A percentile compares a stretch with the other conserved stretches of the same genome.
These are phyloP conservation scores for Fusarium staphyleae DNA, from an alignment of 2,329 filamentous ascomycete species.

Conservation along the genomic window DNA sequence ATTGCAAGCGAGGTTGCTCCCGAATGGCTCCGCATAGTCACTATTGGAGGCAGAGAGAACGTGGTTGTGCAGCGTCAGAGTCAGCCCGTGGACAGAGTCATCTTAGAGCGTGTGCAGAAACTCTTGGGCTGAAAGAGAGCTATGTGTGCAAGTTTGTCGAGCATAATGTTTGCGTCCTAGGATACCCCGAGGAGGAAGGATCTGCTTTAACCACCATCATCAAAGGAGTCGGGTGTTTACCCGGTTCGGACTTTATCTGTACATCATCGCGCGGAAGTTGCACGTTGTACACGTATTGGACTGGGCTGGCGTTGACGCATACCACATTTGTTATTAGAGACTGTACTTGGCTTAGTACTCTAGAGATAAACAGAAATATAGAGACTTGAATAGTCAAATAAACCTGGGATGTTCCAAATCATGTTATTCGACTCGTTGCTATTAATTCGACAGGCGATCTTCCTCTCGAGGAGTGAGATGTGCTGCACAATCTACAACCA, in stretches of 20 bases:
- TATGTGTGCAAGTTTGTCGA: background rate
- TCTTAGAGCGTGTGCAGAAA: conserved; percentile 49
- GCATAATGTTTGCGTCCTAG: conserved; percentile 11
- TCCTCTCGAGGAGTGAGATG: background rate
- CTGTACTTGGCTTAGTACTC: conserved; percentile 5
- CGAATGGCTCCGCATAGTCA: conserved; percentile 62
- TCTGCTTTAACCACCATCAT: conserved; percentile 7
- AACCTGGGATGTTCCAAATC: background rate
- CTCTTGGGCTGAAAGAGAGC: conserved; percentile 37
- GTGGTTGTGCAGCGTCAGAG: conserved; percentile 60
- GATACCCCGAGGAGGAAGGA: conserved; percentile 28
- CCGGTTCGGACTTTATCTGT: conserved; percentile 6
- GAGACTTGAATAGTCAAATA: background rate
- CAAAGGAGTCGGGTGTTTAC: conserved; percentile 12
- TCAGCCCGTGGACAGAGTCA: conserved; percentile 50
- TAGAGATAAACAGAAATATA: conserved; percentile 7
- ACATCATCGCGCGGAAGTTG: conserved; percentile 6
- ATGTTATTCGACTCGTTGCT: background rate
- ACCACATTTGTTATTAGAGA: conserved; percentile 9
- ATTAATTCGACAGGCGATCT: background rate
- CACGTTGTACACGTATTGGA: conserved; percentile 33
- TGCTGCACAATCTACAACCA: background rate
- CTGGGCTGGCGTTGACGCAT: conserved; percentile 31
- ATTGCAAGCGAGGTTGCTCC: conserved; percentile 63
- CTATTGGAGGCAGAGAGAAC: conserved; percentile 61